phyloP scores from a whole-genome alignment of 2,329 filamentous ascomycete species.

The Sporothrix mexicana region DNA sequence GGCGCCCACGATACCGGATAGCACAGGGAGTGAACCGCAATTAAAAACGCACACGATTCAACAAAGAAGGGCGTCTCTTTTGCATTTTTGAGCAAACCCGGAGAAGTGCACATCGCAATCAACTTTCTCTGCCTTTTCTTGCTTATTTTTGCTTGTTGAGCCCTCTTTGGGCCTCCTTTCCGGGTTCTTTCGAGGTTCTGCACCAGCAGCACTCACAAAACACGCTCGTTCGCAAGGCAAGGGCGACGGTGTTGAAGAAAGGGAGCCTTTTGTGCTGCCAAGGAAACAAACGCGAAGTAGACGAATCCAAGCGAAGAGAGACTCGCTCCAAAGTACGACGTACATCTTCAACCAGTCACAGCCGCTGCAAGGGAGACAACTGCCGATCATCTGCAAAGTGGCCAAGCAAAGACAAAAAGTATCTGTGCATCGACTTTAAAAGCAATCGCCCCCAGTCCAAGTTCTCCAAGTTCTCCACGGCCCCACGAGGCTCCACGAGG shows the following conservation, averaged over 20 bases:
- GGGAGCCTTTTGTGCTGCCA: conserved; percentile 19
- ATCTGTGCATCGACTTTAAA: not conserved
- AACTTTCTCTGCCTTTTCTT: not conserved
- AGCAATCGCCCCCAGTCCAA: not conserved
- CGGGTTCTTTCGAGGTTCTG: not conserved
- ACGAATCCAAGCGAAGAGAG: conserved; percentile 11
- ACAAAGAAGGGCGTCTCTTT: conserved; percentile 14
- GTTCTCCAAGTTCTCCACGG: not conserved
- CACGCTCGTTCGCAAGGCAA: conserved; percentile 10
- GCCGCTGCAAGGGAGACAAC: conserved; percentile 7
- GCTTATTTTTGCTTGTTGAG: not conserved
- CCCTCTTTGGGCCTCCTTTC: not conserved
- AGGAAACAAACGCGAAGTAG: conserved; percentile 14
- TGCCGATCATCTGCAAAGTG: not conserved
- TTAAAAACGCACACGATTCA: conserved; percentile 11
- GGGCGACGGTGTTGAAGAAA: conserved; percentile 28
- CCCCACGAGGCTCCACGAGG: conserved; percentile 22
- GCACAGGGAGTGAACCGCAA: conserved; percentile 15
- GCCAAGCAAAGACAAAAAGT: not conserved
- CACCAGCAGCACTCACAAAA: not conserved
- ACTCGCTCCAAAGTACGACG: not conserved
- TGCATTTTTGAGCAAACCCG: conserved; percentile 28
- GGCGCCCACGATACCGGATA: not conserved
- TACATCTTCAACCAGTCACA: conserved; percentile 23
- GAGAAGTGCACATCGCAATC: conserved; percentile 25